Conservation (phyloP, 2,329 filamentous ascomycete species). For the Pseudocercospora fijiensis region DNA sequence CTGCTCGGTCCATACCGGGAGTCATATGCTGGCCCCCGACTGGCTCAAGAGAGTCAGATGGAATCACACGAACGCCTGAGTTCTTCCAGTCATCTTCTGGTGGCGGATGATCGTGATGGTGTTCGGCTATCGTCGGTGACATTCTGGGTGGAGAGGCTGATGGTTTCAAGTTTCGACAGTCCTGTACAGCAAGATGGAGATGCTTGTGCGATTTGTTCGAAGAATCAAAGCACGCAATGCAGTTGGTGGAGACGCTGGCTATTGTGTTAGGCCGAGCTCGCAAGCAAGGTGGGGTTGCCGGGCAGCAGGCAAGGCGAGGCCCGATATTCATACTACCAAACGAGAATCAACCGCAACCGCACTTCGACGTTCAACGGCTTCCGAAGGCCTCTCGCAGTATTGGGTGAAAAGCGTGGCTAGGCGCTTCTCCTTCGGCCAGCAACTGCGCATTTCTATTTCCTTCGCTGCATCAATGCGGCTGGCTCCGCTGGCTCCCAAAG, state of each 20-base stretch:
- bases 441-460: background rate
- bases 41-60: slow-evolving; percentile 43
- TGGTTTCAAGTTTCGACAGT: background rate
- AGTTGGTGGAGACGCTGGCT: background rate
- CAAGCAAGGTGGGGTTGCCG: background rate
- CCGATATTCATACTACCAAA: background rate
- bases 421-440: background rate
- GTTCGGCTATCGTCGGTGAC: slow-evolving; percentile 1
- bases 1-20: slow-evolving; percentile 47
- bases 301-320: background rate
- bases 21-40: slow-evolving; percentile 41
- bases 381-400: too few species aligned
- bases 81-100: slow-evolving; percentile 42
- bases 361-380: too few species aligned
- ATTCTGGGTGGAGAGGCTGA: background rate
- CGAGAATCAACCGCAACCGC: background rate
- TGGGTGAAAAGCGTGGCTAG: background rate
- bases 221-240: background rate
- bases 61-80: slow-evolving; percentile 46
- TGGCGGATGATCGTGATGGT: slow-evolving; percentile 22
- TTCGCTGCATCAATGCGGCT: background rate
- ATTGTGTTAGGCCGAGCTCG: background rate
- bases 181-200: background rate
- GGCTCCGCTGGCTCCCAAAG: background rate
- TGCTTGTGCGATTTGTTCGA: background rate